These are phyloP conservation scores for Globisporangium uncinulatum DNA, from an alignment of 352 stramenopile genomes.

Conservation along the genomic window DNA sequence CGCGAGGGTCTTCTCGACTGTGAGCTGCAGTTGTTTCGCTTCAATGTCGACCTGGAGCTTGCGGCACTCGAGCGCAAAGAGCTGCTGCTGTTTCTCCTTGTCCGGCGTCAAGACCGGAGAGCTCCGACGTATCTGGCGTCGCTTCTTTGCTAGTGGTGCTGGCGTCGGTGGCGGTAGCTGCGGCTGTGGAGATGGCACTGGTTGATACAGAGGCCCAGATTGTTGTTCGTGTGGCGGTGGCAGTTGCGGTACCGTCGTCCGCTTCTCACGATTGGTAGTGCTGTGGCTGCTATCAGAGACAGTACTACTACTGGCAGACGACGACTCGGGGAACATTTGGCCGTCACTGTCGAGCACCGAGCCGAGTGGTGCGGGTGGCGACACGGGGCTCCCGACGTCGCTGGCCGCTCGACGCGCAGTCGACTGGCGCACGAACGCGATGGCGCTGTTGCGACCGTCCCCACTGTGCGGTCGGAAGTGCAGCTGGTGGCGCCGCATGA, in stretches of 20 bases:
- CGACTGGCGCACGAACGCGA: slow-evolving; percentile 11
- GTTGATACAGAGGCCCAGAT: background rate
- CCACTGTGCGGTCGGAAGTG: slow-evolving; percentile 24
- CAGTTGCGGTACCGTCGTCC: background rate
- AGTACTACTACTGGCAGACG: too few species aligned
- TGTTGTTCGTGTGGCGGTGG: too few species aligned
- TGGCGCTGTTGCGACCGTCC: slow-evolving; percentile 4
- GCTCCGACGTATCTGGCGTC: slow-evolving; percentile 3
- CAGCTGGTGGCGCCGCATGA: slow-evolving; percentile 50
- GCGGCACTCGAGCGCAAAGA: slow-evolving; percentile 46
- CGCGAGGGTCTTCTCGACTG: slow-evolving; percentile 43
- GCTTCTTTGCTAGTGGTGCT: slow-evolving; percentile 1
- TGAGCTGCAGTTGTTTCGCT: slow-evolving; percentile 36
- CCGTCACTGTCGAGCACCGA: too few species aligned
- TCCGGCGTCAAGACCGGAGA: slow-evolving; percentile 11
- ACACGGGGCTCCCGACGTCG: too few species aligned
- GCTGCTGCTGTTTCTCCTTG: slow-evolving; percentile 30
- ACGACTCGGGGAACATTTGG: too few species aligned
- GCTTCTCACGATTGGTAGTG: too few species aligned
- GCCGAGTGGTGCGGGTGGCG: too few species aligned
- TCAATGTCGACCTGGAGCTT: slow-evolving; percentile 46
- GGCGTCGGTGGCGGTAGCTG: background rate
- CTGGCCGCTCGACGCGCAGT: background rate
- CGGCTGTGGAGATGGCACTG: background rate
- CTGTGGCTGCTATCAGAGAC: too few species aligned